phyloP scores from a whole-genome alignment of 2,329 filamentous ascomycete genomes.

The Exophiala spinifera region DNA sequence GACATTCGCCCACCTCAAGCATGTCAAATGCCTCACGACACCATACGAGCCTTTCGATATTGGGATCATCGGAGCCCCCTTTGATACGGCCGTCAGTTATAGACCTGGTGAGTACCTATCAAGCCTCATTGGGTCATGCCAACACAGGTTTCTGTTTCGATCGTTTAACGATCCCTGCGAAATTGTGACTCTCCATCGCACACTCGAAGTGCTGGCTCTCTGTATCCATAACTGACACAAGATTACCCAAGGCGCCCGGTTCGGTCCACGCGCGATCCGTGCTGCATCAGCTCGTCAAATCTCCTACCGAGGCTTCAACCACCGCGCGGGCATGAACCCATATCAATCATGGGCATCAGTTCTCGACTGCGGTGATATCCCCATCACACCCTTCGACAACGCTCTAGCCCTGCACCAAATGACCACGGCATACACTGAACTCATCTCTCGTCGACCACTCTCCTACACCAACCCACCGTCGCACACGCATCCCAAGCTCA shows the following conservation, averaged over 20 bases:
- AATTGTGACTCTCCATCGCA: not conserved
- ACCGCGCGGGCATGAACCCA: conserved; percentile 77
- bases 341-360: conserved; percentile 76
- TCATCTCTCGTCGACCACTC: conserved; percentile 48
- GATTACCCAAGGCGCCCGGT: conserved; percentile 58
- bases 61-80: conserved; percentile 68
- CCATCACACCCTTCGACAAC: conserved; percentile 83
- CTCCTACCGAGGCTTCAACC: conserved; percentile 76
- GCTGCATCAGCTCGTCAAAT: conserved; percentile 79
- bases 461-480: conserved; percentile 35
- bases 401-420: conserved; percentile 76
- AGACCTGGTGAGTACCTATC: conserved; percentile 54
- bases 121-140: not conserved
- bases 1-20: conserved; percentile 68
- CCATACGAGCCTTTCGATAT: conserved; percentile 66
- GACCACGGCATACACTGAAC: conserved; percentile 73
- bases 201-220: no score
- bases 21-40: conserved; percentile 67
- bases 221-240: conserved; percentile 6
- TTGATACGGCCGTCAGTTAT: conserved; percentile 71
- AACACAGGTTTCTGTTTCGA: no score
- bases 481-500: conserved; percentile 49
- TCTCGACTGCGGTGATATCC: conserved; percentile 87
- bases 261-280: conserved; percentile 83
- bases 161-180: no score